A percentile compares a stretch with the other conserved stretches of the same genome.
Conservation (phyloP, 208 protist genomes). For the Leishmania braziliensis region DNA sequence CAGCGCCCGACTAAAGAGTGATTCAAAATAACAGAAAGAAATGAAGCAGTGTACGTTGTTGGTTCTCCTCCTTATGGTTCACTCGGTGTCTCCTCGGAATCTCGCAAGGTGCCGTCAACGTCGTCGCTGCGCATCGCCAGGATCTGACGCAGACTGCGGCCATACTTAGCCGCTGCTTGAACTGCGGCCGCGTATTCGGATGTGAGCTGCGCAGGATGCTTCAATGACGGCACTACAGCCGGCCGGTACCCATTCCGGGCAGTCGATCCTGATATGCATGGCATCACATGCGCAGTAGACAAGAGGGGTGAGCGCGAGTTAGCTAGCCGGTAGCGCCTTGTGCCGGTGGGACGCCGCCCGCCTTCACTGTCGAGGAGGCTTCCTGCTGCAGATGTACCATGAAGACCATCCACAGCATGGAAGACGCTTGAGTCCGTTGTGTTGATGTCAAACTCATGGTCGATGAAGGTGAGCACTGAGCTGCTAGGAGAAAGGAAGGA, state of each 20-base stretch:
- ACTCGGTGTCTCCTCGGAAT: background rate
- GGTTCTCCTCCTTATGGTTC: background rate
- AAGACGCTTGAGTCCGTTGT: background rate
- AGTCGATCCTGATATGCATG: background rate
- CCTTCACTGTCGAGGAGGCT: background rate
- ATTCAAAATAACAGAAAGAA: too few species aligned
- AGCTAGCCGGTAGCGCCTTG: background rate
- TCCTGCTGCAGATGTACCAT: background rate
- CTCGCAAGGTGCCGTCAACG: background rate
- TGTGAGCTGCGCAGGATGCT: background rate
- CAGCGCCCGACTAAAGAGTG: background rate
- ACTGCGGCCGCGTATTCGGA: slow-evolving; percentile 14
- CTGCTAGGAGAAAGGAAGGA: background rate
- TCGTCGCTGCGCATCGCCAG: slow-evolving; percentile 8
- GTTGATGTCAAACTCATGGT: slow-evolving; percentile 3
- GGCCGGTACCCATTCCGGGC: background rate
- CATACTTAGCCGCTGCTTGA: slow-evolving; percentile 9
- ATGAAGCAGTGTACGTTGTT: background rate
- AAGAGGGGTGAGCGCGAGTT: background rate
- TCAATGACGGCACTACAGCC: background rate
- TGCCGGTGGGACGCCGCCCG: background rate
- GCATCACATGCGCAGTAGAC: background rate
- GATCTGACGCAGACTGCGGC: slow-evolving; percentile 10
- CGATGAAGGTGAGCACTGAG: slow-evolving; percentile 7
- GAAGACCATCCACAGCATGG: background rate